Base-by-base conservation (phyloP, 2,329 filamentous ascomycete genomes). In the Rosellinia necatrix region DNA sequence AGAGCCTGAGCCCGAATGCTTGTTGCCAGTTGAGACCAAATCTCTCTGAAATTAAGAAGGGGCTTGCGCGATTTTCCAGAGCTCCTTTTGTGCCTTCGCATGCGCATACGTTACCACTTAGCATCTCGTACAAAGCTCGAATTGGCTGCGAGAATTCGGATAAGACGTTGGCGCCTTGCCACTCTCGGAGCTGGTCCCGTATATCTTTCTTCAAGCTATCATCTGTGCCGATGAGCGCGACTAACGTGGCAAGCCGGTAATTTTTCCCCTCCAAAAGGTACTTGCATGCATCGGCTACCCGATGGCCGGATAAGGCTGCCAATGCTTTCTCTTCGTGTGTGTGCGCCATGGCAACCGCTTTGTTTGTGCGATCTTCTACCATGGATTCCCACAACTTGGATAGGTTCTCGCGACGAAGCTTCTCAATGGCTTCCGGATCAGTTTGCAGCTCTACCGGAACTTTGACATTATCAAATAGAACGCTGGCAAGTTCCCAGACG, bases 11-110 rank as follows among this genome's bases (percentile, higher is more conserved):
- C 9, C 91, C 93, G 72, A 99, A 96, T 0, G 92, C 88, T 69
- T 96, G 92, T 71, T 91, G 87, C 94, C 94, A 99, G 70, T 96
- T 90, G 30, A 99, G 79, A 4, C 85, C 85, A 70, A 97, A 99
- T 42, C 87, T 87, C 66, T 89, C 83, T 1, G 91, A 90, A 62
- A 99, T 90, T 50, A 86, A 81, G 69, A 99, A 96, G 0, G 88
- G 88, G 12, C 87, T 82, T 34, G 88, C 82, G 40, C 89, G 87
- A 73, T 97, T 91, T 72, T 97, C 94, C 7, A 88, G 76, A 1
- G 90, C 86, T 2, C 79, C 81, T 62, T 85, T 88, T 68, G 89
- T 87, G 9, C 93, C 94, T 63, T 92, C 84, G 56, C 90, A 92
- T 24, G 87, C 83, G 61, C 90, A 88, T n/a, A 91, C 87, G 62